Base-by-base conservation (phyloP, 441 rosid genomes). In the Eugenia klotzschiana region DNA sequence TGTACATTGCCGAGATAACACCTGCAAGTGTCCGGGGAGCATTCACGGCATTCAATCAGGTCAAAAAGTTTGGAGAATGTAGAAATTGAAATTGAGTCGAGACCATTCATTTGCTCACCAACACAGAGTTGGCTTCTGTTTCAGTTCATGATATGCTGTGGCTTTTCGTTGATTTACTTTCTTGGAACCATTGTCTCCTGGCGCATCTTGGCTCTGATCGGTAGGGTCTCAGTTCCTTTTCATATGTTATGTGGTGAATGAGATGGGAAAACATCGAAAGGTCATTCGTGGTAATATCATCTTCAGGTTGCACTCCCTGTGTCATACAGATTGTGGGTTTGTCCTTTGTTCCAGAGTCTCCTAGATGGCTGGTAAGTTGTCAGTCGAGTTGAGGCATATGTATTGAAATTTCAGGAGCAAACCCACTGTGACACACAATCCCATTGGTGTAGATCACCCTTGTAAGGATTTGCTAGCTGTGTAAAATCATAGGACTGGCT, bases 311-410 rank as follows among this genome's bases (percentile, higher is more conserved):
- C 53, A 22, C 85, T 56, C 91, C 94, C 51, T 87, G 89, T 82
- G 55, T 81, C 50, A 4, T 92, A 26, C 94, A 93, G 40, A 49
- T 88, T 51, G 25, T 89, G 2, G 89, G 92, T 53, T 40, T 92
- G n/a, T 92, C 90, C 85, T 91, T 91, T 79, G 89, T 92, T 82
- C 94, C 94, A 1, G 95, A 94, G 83, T 93, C 96, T 81, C 94
- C 95, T 7, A 88, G 96, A 87, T 93, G 93, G 96, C 86, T 93
- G 91, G 94, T 93, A 84, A 83, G 87, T 79, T 56, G 15, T 64
- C 40, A 4, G n/a, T 33, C 14, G 23, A 15, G 25, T 18, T 33
- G 77, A 33, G 4, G 77, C 46, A 64, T 18, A 20, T 13, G 1
- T 6, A 20, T 33, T 64, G 20, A 64, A 7, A 64, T 64, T 64